phyloP scores from a whole-genome alignment of 768 basidiomycete genomes.

The Suillus cothurnatus region DNA sequence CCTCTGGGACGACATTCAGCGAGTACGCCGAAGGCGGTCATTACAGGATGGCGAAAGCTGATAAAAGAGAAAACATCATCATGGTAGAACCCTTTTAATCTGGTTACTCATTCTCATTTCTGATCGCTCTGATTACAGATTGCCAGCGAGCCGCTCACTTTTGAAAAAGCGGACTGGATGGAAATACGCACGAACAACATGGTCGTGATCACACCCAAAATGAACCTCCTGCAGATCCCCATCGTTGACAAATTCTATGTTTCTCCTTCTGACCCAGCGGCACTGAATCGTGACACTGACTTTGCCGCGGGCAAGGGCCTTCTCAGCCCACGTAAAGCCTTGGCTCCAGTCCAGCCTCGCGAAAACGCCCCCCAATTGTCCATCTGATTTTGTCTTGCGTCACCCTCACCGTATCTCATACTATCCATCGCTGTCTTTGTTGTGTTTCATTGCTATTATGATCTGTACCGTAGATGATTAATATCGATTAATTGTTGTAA shows the following conservation, averaged over 20 bases:
- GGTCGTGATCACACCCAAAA: conserved; percentile 93
- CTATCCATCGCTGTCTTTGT: neutral
- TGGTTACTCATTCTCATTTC: conserved; percentile 17
- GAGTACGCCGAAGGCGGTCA: conserved; percentile 88
- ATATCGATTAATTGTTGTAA: neutral
- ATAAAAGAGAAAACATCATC: conserved; percentile 95
- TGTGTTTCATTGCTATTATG: neutral
- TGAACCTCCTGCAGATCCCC: conserved; percentile 92
- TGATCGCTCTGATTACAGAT: conserved; percentile 45
- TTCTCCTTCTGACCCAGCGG: conserved; percentile 79
- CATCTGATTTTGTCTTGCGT: conserved; percentile 14
- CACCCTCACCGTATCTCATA: neutral
- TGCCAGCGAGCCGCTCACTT: conserved; percentile 93
- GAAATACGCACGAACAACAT: conserved; percentile 97
- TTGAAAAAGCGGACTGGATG: conserved; percentile 99
- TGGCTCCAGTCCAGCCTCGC: conserved; percentile 23
- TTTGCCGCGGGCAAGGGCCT: conserved; percentile 91
- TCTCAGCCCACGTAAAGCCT: conserved; percentile 57
- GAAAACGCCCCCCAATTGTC: conserved; percentile 23
- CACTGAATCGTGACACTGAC: conserved; percentile 67
- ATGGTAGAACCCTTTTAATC: conserved; percentile 50
- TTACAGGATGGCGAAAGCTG: conserved; percentile 94
- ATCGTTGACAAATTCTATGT: conserved; percentile 94
- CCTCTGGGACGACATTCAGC: conserved; percentile 91
- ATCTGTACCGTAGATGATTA: neutral